Evolutionary conservation across 2,329 filamentous ascomycete species (phyloP).

Genomic region (Ophiostoma novo-ulmi): DNA sequence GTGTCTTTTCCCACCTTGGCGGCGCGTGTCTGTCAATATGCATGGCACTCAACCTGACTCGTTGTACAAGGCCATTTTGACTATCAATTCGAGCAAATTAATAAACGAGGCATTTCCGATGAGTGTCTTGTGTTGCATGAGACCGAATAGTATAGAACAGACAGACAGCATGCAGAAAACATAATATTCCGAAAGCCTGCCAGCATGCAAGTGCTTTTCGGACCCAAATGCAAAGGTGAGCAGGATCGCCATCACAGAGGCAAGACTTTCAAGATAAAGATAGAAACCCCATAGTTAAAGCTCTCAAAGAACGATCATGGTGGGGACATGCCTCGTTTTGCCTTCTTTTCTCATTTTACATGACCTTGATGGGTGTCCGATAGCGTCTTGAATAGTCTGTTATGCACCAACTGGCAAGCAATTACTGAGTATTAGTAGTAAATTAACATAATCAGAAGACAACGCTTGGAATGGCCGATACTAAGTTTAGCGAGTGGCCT

Average conservation of each 20-base stretch:
- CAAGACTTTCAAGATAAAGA: constrained; percentile 3
- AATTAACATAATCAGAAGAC: too few relatives aligned
- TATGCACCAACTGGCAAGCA: too few relatives aligned
- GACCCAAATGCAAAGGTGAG: background rate
- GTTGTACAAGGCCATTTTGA: background rate
- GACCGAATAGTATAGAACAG: background rate
- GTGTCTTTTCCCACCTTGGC: constrained; percentile 1
- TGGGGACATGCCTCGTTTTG: background rate
- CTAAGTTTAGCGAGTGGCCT: background rate
- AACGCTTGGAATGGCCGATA: too few relatives aligned
- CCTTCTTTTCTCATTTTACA: background rate
- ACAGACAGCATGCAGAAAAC: background rate
- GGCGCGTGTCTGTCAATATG: background rate
- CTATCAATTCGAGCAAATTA: background rate
- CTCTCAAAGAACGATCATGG: background rate
- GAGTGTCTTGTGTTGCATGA: background rate
- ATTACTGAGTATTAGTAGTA: too few relatives aligned
- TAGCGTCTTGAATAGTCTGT: too few relatives aligned
- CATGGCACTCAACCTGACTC: background rate
- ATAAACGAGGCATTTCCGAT: background rate
- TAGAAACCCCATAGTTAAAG: background rate
- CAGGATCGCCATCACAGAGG: background rate
- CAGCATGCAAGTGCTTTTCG: background rate
- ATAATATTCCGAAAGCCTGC: background rate
- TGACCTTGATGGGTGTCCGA: background rate